Evolutionary conservation across 2,329 filamentous ascomycete species (phyloP).

Genomic region (Colletotrichum sp.): DNA sequence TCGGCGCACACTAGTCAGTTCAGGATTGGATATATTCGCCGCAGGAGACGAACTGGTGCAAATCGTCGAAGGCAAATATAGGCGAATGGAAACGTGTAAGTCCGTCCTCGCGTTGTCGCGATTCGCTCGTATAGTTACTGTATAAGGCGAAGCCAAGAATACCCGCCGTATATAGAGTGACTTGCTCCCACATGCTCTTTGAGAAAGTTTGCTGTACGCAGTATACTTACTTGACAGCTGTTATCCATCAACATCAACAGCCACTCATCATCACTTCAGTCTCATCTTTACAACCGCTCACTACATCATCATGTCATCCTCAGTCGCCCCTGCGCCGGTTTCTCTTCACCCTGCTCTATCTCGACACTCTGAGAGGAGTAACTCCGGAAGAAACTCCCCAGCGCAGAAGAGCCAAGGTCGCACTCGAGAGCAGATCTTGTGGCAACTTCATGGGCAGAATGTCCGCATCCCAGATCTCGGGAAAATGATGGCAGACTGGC

Average conservation of each 20-base stretch:
- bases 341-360: background rate
- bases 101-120: background rate
- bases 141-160: background rate
- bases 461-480: background rate
- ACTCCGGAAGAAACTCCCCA: background rate
- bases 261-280: background rate
- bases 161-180: background rate
- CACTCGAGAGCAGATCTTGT: background rate
- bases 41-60: background rate
- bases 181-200: background rate
- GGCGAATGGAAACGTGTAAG: background rate
- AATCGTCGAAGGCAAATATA: background rate
- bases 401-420: background rate
- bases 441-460: slow-evolving; percentile 7
- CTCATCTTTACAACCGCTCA: background rate
- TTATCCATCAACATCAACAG: background rate
- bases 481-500: slow-evolving; percentile 1
- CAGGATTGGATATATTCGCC: background rate
- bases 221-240: background rate
- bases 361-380: background rate
- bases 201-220: background rate
- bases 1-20: background rate
- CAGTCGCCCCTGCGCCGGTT: background rate
- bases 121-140: background rate
- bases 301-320: background rate